Conservation (phyloP, 2,329 filamentous ascomycete genomes). For the Biscogniauxia mediterranea region DNA sequence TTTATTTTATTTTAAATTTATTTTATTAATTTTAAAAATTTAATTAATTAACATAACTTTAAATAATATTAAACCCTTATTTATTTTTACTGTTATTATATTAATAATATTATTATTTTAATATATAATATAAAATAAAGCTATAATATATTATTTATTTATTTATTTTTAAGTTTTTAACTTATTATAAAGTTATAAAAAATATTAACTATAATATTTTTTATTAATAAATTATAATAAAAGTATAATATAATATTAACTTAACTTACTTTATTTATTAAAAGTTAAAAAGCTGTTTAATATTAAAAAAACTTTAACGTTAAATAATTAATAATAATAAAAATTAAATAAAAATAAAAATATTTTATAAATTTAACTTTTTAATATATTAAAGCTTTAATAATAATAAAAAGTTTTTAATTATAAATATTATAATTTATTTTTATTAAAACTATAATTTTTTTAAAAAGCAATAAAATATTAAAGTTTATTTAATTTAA, state of each 20-base stretch:
- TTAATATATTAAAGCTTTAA: too few relatives aligned
- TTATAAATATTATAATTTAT: not conserved
- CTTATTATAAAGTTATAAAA: too few relatives aligned
- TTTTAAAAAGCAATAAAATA: not conserved
- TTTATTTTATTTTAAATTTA: not conserved
- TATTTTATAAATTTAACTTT: not conserved
- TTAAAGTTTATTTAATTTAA: not conserved
- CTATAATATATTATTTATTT: too few relatives aligned
- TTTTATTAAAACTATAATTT: not conserved
- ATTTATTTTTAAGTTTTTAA: too few relatives aligned
- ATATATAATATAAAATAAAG: not conserved
- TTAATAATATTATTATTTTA: too few relatives aligned
- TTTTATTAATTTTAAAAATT: not conserved
- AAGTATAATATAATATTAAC: too few relatives aligned
- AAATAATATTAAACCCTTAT: not conserved
- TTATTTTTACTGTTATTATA: not conserved
- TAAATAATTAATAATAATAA: not conserved
- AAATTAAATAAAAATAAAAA: not conserved
- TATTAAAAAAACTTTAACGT: not conserved
- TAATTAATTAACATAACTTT: too few relatives aligned
- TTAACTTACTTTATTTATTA: too few relatives aligned
- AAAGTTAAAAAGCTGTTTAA: too few relatives aligned
- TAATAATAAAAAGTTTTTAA: not conserved
- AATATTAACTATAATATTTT: too few relatives aligned
- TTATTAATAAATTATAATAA: too few relatives aligned